phyloP scores from a whole-genome alignment of 2,329 filamentous ascomycete genomes.

The Chrysoporthe cubensis region DNA sequence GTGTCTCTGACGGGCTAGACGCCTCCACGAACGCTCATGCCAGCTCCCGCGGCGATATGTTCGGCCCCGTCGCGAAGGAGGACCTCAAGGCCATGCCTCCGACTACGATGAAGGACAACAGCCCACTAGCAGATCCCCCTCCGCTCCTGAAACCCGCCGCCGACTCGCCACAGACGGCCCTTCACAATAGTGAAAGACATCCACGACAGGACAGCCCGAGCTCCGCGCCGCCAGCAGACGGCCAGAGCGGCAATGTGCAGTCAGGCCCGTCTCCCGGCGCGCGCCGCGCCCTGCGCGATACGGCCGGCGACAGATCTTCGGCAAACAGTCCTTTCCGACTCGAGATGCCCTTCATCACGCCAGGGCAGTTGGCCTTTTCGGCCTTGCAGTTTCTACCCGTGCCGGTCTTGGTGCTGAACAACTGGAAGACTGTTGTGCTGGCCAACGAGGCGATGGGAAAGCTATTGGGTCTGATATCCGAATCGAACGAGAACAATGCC shows the following conservation, averaged over 20 bases:
- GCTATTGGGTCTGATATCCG: slow-evolving; percentile 62
- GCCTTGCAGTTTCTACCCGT: slow-evolving; percentile 76
- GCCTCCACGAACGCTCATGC: slow-evolving; percentile 17
- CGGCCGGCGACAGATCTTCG: slow-evolving; percentile 19
- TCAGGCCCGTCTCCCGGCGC: slow-evolving; percentile 12
- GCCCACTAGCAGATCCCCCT: slow-evolving; percentile 9
- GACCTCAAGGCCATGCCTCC: slow-evolving; percentile 12
- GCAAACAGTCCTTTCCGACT: slow-evolving; percentile 41
- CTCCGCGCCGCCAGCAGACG: not conserved
- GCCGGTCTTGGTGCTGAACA: slow-evolving; percentile 70
- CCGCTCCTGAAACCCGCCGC: slow-evolving; percentile 2
- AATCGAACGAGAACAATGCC: slow-evolving; percentile 43
- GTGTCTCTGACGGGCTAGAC: not conserved
- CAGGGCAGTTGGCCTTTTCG: slow-evolving; percentile 64
- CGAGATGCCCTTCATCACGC: slow-evolving; percentile 44
- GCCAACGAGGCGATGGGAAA: slow-evolving; percentile 78
- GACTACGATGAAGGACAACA: slow-evolving; percentile 16
- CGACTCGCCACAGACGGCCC: slow-evolving; percentile 8
- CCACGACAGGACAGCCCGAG: slow-evolving; percentile 8
- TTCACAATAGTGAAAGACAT: not conserved
- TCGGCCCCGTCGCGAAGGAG: slow-evolving; percentile 20
- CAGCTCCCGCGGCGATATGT: slow-evolving; percentile 17
- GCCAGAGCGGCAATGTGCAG: slow-evolving; percentile 4
- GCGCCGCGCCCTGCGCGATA: slow-evolving; percentile 29
- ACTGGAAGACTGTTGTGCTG: slow-evolving; percentile 69